Base-by-base conservation (phyloP, 306 rosid species). In the Myrica gale region DNA sequence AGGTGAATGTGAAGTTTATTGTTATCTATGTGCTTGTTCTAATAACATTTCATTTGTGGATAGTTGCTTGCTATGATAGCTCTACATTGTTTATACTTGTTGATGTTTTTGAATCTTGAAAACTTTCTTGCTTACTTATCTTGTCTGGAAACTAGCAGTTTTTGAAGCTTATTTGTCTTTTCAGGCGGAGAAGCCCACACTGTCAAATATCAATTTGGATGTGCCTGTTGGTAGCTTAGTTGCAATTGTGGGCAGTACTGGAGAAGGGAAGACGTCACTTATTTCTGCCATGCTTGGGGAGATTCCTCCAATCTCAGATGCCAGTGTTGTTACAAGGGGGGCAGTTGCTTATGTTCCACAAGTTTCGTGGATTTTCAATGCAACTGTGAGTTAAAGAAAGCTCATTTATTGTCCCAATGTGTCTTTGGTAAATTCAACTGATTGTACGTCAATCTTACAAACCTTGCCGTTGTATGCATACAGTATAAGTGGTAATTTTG, bases 321-420 rank as follows among this genome's bases (percentile, higher is more conserved):
- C 87, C 3, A 80, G 16, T 75, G 89, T 85, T 65, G 75, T 72
- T 48, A 75, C 63, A 65, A 79, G 87, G 71, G 98, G 98, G 55
- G 84, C 89, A 48, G 94, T 90, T 78, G 97, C 97, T 66, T 93
- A 91, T 81, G 98, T 93, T 78, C 96, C 98, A 73, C 98, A 93
- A 79, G 83, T 93, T 88, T 93, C 98, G 50, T 93, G 98, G 98
- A 93, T 93, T 78, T 89, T 88, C 86, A 93, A 93, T 78, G 98
- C 96, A 72, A 87, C 98, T 7, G 98, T 93, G 77, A 91, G 96
- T 82, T 76, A 9, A 55, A 71, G 42, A 67, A 69, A 81, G 71
- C 54, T 61, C 58, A 45, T 71, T 41, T 55, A 60, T 37, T 16
- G 23, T 61, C 32, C 43, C n/a, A 13, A 62, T 37, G 46, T 23